Evolutionary conservation across 805 yeast species (phyloP).

Genomic region (Wickerhamiella brachini): DNA sequence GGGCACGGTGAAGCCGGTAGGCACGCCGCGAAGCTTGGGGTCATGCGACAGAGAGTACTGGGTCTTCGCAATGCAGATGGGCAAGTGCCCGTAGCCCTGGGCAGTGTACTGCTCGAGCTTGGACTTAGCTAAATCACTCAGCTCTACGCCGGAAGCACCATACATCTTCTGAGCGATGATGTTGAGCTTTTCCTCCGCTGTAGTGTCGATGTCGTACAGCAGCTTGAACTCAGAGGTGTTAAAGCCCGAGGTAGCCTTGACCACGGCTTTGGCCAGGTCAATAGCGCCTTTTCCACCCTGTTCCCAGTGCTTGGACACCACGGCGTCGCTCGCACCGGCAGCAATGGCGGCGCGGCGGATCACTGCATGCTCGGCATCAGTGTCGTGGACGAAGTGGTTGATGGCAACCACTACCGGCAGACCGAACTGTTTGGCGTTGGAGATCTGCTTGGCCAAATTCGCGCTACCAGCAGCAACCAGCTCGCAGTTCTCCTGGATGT

Average conservation of each 20-base stretch:
- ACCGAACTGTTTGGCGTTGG: conserved; percentile 72
- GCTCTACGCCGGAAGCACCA: conserved; percentile 78
- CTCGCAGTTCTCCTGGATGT: conserved; percentile 69
- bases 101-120: conserved; percentile 70
- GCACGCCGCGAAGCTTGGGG: conserved; percentile 86
- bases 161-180: conserved; percentile 80
- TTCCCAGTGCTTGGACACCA: conserved; percentile 88
- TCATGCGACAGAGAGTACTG: conserved; percentile 95
- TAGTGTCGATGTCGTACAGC: conserved; percentile 51
- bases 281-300: conserved; percentile 88
- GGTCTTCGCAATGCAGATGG: conserved; percentile 94
- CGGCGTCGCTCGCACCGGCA: conserved; percentile 90
- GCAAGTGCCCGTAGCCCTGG: conserved; percentile 83
- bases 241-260: conserved; percentile 45
- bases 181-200: conserved; percentile 69
- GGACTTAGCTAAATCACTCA: conserved; percentile 64
- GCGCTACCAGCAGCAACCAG: conserved; percentile 68
- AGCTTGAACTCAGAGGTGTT: conserved; percentile 36
- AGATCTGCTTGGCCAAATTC: conserved; percentile 80
- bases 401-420: conserved; percentile 92
- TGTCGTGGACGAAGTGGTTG: conserved; percentile 73
- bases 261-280: conserved; percentile 69
- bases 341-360: conserved; percentile 65
- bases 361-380: conserved; percentile 63
- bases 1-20: conserved; percentile 85